Base-by-base conservation (phyloP, 805 yeast species). In the Saccharomycopsis lassenensis region DNA sequence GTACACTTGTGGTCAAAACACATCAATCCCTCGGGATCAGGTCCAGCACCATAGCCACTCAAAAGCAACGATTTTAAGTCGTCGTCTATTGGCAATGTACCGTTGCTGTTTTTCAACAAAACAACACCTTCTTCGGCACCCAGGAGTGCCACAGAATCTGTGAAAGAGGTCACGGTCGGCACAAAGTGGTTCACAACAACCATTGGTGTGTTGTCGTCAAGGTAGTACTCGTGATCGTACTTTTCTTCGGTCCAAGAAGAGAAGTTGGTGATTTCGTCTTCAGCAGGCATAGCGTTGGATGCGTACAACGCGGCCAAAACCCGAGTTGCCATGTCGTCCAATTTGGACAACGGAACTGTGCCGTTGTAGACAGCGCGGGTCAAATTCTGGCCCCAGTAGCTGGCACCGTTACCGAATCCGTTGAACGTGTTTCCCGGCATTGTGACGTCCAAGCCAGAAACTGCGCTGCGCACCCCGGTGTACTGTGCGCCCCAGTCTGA, bases 401-500 rank as follows among this genome's bases (percentile, higher is more conserved):
- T 65, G 44, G 64, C 62, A 1, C 74, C 75, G 24, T 65, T 54
- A 31, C 62, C 57, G 73, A 71, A 67, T 29, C 59, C 69, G 39
- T 69, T 71, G 44, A 64, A 68, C 1, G 62, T 54, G 36, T 68
- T 72, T 22, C 74, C 73, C 1, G 81, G 80, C 79, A 75, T 73
- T 7, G 69, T 59, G 77, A 75, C 71, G 52, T 75, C 81, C 24
- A 72, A 53, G 3, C 82, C 82, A 1, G 78, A 63, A 18, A 71
- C 51, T 1, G 71, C 74, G 1, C 75, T 62, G 33, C 63, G 60
- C 5, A 74, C 71, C 4, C 81, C 80, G 4, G 67, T 50, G 43
- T 67, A 74, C 41, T 69, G 76, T 5, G 76, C 79, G 12, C 71
- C 72, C 78, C 79, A 72, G 48, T 74, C 81, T 18, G 75, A 63